A percentile compares a stretch with the other conserved stretches of the same genome.
phyloP scores from a whole-genome alignment of 164 flowering plant genomes.

The Aristolochia californica region DNA sequence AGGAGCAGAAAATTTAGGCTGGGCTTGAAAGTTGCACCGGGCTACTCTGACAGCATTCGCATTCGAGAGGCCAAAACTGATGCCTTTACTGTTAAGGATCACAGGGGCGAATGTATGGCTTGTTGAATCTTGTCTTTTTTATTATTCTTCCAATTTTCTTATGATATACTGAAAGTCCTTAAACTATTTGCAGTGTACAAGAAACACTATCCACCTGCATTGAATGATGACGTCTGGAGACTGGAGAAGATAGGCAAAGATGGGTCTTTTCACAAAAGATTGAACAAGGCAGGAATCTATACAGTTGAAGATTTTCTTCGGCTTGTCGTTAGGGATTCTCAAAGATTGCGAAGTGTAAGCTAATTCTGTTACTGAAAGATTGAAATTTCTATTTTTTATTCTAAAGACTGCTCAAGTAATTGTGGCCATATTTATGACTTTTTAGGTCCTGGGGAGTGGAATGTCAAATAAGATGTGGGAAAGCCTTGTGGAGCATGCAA shows the following conservation, averaged over 20 bases:
- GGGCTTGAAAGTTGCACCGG: slow-evolving; percentile 76
- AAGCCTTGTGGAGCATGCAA: slow-evolving; percentile 80
- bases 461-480: slow-evolving; percentile 99
- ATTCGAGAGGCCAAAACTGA: slow-evolving; percentile 94
- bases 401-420: slow-evolving; percentile 1
- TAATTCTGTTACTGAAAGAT: not conserved
- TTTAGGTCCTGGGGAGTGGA: slow-evolving; percentile 93
- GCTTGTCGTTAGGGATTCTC: slow-evolving; percentile 63
- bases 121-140: not conserved
- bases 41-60: slow-evolving; percentile 59
- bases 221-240: slow-evolving; percentile 88
- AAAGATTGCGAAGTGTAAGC: slow-evolving; percentile 69
- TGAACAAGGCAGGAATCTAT: slow-evolving; percentile 58
- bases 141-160: not conserved
- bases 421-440: slow-evolving; percentile 4
- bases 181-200: slow-evolving; percentile 56
- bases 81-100: slow-evolving; percentile 93
- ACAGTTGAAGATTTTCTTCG: slow-evolving; percentile 82
- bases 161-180: slow-evolving; percentile 1
- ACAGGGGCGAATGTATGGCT: slow-evolving; percentile 88
- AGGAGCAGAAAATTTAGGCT: slow-evolving; percentile 90
- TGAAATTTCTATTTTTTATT: not conserved
- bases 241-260: slow-evolving; percentile 95
- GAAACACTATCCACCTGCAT: slow-evolving; percentile 92
- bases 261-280: slow-evolving; percentile 86